phyloP scores from a whole-genome alignment of 495 filamentous ascomycete species.

The Paragyromitra xinjiangensis region DNA sequence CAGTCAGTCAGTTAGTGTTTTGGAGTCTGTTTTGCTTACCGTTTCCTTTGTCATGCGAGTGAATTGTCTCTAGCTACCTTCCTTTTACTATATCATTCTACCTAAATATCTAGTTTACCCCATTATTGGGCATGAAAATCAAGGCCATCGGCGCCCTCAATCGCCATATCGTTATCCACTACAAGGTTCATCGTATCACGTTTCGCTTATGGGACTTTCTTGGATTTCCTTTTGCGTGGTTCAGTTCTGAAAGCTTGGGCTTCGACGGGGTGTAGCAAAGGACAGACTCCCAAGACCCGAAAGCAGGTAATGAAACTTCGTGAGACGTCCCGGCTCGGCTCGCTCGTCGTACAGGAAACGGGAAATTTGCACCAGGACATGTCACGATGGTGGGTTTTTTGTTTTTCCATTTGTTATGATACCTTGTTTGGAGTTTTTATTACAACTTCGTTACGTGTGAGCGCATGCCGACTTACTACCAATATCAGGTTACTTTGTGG shows the following conservation, averaged over 20 bases:
- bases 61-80: constrained; percentile 31
- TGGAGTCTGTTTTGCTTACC: constrained; percentile 35
- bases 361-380: constrained; percentile 13
- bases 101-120: constrained; percentile 51
- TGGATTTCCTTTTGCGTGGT: not conserved
- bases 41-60: constrained; percentile 46
- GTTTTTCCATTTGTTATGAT: not conserved
- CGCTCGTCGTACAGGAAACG: constrained; percentile 10
- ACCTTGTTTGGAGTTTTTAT: constrained; percentile 21
- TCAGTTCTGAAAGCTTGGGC: constrained; percentile 19
- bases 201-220: not conserved
- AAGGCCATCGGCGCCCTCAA: constrained; percentile 25
- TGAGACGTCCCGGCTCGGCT: constrained; percentile 39
- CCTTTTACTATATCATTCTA: constrained; percentile 42
- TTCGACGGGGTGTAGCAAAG: not conserved
- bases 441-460: constrained; percentile 16
- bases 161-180: not conserved
- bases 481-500: constrained; percentile 9
- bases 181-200: not conserved
- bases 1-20: constrained; percentile 42
- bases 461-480: not conserved
- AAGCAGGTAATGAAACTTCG: constrained; percentile 2
- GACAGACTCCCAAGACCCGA: not conserved
- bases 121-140: constrained; percentile 41
- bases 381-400: constrained; percentile 33